A percentile compares a stretch with the other conserved stretches of the same genome.
These are phyloP conservation scores for Dictyostelium firmibasis DNA, from an alignment of 78 protist genomes.

Conservation along the genomic window DNA sequence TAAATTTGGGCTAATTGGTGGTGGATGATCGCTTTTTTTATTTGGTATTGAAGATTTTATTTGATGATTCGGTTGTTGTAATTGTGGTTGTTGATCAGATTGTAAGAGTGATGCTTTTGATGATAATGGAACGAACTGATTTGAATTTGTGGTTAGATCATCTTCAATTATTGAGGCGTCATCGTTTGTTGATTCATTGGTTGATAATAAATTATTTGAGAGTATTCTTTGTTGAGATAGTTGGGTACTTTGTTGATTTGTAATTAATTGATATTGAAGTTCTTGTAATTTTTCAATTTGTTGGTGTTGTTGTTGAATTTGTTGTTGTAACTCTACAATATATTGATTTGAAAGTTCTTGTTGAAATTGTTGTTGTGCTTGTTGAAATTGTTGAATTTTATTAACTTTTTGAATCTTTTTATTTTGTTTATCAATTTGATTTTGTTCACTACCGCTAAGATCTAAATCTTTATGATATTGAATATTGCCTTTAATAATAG, in stretches of 20 bases:
- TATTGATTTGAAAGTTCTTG: slow-evolving; percentile 9
- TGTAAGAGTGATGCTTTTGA: neutral
- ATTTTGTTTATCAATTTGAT: neutral
- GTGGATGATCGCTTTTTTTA: neutral
- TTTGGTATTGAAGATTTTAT: too few species aligned
- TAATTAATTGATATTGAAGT: neutral
- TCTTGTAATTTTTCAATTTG: slow-evolving; percentile 9
- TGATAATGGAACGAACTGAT: neutral
- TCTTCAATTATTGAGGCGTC: neutral
- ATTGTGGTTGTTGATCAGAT: neutral
- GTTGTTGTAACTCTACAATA: slow-evolving; percentile 5
- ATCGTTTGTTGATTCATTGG: neutral
- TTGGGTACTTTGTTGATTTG: neutral
- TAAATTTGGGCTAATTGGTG: neutral
- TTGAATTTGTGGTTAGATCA: neutral
- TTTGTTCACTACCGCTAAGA: neutral
- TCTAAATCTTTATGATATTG: neutral
- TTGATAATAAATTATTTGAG: neutral
- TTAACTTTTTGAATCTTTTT: neutral
- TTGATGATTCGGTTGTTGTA: neutral
- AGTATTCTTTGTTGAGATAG: neutral
- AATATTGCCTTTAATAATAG: neutral
- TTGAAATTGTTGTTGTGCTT: neutral
- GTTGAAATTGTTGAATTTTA: slow-evolving; percentile 17
- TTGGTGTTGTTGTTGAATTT: slow-evolving; percentile 9